These are phyloP conservation scores for Alopecurus myosuroides DNA, from an alignment of 176 grass and related monocot genomes.

Conservation along the genomic window DNA sequence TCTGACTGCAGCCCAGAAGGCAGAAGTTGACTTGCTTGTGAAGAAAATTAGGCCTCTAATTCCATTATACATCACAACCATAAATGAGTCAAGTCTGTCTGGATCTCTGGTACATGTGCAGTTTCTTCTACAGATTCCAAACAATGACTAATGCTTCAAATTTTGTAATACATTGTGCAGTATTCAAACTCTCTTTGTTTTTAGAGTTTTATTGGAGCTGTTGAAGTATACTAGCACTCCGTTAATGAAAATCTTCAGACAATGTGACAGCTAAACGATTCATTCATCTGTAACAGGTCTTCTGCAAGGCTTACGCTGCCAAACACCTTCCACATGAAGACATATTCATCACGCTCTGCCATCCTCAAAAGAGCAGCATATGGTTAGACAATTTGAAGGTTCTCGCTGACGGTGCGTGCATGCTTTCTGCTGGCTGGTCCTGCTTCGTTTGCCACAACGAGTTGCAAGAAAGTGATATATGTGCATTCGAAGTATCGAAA, in stretches of 20 bases:
- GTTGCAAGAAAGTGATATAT: constrained; percentile 18
- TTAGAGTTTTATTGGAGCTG: background rate
- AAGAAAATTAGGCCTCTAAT: constrained; percentile 13
- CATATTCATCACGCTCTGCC: background rate
- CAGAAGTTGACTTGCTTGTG: background rate
- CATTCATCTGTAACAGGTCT: constrained; percentile 2
- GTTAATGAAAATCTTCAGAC: background rate
- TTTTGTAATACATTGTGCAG: background rate
- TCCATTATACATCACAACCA: constrained; percentile 18
- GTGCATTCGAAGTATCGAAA: constrained; percentile 29
- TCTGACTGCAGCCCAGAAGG: background rate
- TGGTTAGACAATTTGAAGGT: constrained; percentile 16
- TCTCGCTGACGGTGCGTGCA: background rate
- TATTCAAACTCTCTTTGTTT: background rate
- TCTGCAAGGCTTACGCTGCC: constrained; percentile 2
- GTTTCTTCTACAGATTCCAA: background rate
- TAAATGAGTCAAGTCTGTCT: background rate
- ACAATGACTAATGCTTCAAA: background rate
- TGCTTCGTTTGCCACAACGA: background rate
- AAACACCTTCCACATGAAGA: constrained; percentile 5
- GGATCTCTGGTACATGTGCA: background rate
- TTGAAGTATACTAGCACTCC: background rate
- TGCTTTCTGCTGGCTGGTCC: constrained; percentile 1
- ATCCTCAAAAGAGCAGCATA: background rate
- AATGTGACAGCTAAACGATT: background rate